Evolutionary conservation across 331 rosid genomes (phyloP), one percentile per base, ranked within the genome.

Genomic region (Erythrophleum ivorense): DNA sequence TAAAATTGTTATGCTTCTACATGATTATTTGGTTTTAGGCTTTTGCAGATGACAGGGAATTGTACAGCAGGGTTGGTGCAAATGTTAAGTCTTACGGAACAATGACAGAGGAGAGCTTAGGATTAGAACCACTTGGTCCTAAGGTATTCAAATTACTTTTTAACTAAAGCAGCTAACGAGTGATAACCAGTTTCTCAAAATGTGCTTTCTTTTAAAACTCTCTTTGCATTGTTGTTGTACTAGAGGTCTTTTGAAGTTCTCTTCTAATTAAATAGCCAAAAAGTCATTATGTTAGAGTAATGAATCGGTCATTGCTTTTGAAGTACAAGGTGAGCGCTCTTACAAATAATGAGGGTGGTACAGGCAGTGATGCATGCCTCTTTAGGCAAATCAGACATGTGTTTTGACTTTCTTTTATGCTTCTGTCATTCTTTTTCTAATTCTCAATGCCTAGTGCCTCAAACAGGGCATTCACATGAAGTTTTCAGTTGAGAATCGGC

Each of bases 81-180:
- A 79, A 78, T 55, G 67, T 75, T 6, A 82, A 79, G 58, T 80
- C 76, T 40, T 19, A 55, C 75, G 76, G 83, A 79, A 81, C 85
- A 82, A 69, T 80, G 85, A 84, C 89, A 3, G 89, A 85, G 90
- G 68, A 89, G 83, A 85, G 88, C 85, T 80, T 90, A 74, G 83
- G 91, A 67, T 89, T 95, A 84, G 89, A 87, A 81, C 95, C 95
- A 52, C 91, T 93, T 58, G 85, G 92, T 82, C 91, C 91, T 14
- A 75, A 90, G 95, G 98, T 95, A 89, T 59, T 80, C 73, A 38
- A 50, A 82, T 71, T 79, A 64, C 10, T 64, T 29, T 63, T 14
- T 63, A 50, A 36, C 78, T 76, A 55, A 21, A 73, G 76, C 43
- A 63, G 81, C 58, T 41, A 29, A 57, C 73, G 49, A 71, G 38